Conservation (phyloP, 1,284 basidiomycete genomes). For the Acaromyces ingoldii region DNA sequence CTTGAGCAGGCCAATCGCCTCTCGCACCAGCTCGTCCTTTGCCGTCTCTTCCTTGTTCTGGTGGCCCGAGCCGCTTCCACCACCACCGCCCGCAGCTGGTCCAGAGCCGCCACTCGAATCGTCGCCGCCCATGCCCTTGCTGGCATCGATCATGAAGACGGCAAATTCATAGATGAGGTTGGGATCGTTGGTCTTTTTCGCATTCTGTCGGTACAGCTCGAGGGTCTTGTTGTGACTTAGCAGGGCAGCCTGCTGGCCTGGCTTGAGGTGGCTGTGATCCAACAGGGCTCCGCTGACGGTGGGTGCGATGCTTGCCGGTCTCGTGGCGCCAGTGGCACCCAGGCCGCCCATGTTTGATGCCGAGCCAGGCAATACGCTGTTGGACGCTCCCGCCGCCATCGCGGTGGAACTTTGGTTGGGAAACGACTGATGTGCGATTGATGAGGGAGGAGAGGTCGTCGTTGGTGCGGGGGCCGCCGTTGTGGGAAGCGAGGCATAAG, state of each 20-base stretch:
- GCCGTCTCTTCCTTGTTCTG: conserved; percentile 21
- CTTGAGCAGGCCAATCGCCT: conserved; percentile 79
- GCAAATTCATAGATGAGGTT: conserved; percentile 97
- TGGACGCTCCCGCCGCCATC: conserved; percentile 30
- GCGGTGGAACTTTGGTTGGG: too few species aligned
- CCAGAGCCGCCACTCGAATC: conserved; percentile 7
- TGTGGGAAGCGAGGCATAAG: too few species aligned
- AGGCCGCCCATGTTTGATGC: conserved; percentile 17
- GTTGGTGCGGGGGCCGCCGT: too few species aligned
- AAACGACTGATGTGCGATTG: too few species aligned
- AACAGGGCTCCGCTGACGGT: conserved; percentile 56
- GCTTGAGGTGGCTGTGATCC: conserved; percentile 87
- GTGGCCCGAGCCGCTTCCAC: conserved; percentile 13
- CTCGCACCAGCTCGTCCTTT: conserved; percentile 70
- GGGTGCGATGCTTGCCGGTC: conserved; percentile 40
- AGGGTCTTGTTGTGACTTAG: conserved; percentile 91
- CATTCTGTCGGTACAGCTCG: conserved; percentile 92
- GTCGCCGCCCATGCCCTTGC: conserved; percentile 42
- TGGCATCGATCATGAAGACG: conserved; percentile 94
- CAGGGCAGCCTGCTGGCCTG: conserved; percentile 84
- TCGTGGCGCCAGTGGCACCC: conserved; percentile 24
- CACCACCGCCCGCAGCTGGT: neutral
- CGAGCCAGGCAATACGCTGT: conserved; percentile 24
- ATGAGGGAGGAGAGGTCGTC: too few species aligned
- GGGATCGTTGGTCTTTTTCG: conserved; percentile 97